phyloP scores from a whole-genome alignment of 176 grass and related monocot species.

The Alopecurus myosuroides region DNA sequence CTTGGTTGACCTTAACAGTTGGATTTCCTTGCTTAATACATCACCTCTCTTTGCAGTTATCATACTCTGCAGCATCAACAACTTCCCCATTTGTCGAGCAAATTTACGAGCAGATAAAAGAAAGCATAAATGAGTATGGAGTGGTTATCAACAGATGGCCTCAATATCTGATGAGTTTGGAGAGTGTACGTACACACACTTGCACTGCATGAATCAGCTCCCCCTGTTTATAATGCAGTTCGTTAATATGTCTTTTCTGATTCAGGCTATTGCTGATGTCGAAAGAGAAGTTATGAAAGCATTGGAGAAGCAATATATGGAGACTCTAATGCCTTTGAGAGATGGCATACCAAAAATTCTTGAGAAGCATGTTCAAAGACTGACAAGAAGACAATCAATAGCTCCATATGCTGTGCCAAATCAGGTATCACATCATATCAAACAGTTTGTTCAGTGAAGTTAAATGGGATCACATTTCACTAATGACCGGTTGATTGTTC shows the following conservation, averaged over 20 bases:
- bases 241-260: constrained; percentile 13
- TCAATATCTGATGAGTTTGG: constrained; percentile 79
- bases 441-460: background rate
- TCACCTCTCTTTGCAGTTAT: constrained; percentile 50
- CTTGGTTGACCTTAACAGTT: background rate
- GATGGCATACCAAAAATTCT: constrained; percentile 84
- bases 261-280: constrained; percentile 82
- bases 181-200: constrained; percentile 47
- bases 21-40: constrained; percentile 20
- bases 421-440: constrained; percentile 51
- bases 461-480: background rate
- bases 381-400: constrained; percentile 81
- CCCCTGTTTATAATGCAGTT: constrained; percentile 5
- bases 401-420: constrained; percentile 57
- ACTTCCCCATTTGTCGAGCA: constrained; percentile 76
- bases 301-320: constrained; percentile 84
- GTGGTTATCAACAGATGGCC: constrained; percentile 98
- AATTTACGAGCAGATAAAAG: constrained; percentile 83
- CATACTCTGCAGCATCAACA: constrained; percentile 44
- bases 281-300: constrained; percentile 76
- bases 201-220: constrained; percentile 9
- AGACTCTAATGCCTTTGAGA: constrained; percentile 63
- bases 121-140: constrained; percentile 77
- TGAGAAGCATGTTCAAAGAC: constrained; percentile 88
- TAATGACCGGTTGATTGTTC: constrained; percentile 10